Conservation (phyloP, 2,329 filamentous ascomycete genomes). For the Amylocarpus encephaloides region DNA sequence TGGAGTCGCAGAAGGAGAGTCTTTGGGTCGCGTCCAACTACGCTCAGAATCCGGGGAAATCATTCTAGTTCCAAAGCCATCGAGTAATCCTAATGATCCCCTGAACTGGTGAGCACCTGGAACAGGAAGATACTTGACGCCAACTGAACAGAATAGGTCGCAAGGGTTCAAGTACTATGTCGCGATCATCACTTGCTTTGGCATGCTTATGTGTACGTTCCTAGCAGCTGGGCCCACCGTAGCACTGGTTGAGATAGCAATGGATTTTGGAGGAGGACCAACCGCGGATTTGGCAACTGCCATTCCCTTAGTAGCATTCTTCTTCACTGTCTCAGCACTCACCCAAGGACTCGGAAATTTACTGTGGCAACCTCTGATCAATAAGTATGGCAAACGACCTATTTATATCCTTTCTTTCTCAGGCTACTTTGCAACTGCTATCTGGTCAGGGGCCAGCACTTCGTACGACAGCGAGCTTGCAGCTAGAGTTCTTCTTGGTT, state of each 20-base stretch:
- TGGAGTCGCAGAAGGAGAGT: slow-evolving; percentile 5
- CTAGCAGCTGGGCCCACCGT: slow-evolving; percentile 6
- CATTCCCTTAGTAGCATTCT: slow-evolving; percentile 14
- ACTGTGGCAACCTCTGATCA: slow-evolving; percentile 18
- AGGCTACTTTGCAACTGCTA: slow-evolving; percentile 36
- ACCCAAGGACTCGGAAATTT: slow-evolving; percentile 17
- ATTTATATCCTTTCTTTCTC: slow-evolving; percentile 34
- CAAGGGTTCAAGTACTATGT: slow-evolving; percentile 7
- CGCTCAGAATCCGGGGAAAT: slow-evolving; percentile 20
- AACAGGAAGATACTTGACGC: background rate
- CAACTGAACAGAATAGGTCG: background rate
- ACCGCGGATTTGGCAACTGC: background rate
- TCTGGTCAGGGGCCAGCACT: slow-evolving; percentile 40
- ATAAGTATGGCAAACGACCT: slow-evolving; percentile 18
- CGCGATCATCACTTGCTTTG: slow-evolving; percentile 3
- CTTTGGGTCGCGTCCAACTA: slow-evolving; percentile 16
- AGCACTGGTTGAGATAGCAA: slow-evolving; percentile 13
- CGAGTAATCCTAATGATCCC: slow-evolving; percentile 33
- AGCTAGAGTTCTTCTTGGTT: slow-evolving; percentile 45
- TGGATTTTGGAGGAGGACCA: slow-evolving; percentile 11
- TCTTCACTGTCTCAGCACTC: slow-evolving; percentile 16
- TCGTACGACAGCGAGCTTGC: slow-evolving; percentile 38
- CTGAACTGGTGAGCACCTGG: slow-evolving; percentile 30
- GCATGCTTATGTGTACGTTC: slow-evolving; percentile 5
- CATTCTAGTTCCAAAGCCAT: slow-evolving; percentile 29